phyloP scores from a whole-genome alignment of 1,139 yeast species.

The Pichia kudriavzevii region DNA sequence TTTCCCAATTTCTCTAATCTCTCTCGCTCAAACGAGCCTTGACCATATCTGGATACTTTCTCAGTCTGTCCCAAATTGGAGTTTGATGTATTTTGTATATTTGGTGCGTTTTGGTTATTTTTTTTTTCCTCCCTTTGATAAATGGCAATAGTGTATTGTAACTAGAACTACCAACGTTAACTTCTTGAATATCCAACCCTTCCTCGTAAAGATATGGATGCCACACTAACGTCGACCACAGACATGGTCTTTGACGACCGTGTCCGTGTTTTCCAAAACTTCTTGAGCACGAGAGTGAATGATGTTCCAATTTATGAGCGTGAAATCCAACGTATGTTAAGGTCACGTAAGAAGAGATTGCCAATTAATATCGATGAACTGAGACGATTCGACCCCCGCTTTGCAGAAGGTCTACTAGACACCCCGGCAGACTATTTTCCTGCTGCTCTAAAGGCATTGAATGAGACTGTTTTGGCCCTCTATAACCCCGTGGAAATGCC shows the following conservation, averaged over 20 bases:
- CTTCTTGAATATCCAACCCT: too few relatives aligned
- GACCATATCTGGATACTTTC: too few relatives aligned
- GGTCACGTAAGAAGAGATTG: slow-evolving; percentile 58
- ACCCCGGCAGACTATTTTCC: slow-evolving; percentile 83
- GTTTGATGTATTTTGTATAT: too few relatives aligned
- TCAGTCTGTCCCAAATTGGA: too few relatives aligned
- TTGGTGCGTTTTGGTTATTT: too few relatives aligned
- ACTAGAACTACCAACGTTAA: too few relatives aligned
- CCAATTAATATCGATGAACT: slow-evolving; percentile 78
- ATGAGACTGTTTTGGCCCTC: slow-evolving; percentile 69
- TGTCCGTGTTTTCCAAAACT: slow-evolving; percentile 82
- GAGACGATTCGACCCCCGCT: slow-evolving; percentile 70
- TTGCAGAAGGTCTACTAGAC: slow-evolving; percentile 72
- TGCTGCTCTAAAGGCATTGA: slow-evolving; percentile 80
- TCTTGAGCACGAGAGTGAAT: slow-evolving; percentile 49
- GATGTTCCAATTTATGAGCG: slow-evolving; percentile 53
- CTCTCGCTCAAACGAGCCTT: too few relatives aligned
- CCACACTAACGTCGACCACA: slow-evolving; percentile 16
- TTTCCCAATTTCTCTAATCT: too few relatives aligned
- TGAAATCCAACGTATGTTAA: slow-evolving; percentile 64
- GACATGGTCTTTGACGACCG: slow-evolving; percentile 50
- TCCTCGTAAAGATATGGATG: too few relatives aligned
- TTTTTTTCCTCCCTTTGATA: too few relatives aligned
- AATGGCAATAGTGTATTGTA: too few relatives aligned
- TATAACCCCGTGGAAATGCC: slow-evolving; percentile 50